Evolutionary conservation across 2,329 filamentous ascomycete species (phyloP), one percentile per base, ranked within the genome.

Genomic region (Teratosphaeria viscida): DNA sequence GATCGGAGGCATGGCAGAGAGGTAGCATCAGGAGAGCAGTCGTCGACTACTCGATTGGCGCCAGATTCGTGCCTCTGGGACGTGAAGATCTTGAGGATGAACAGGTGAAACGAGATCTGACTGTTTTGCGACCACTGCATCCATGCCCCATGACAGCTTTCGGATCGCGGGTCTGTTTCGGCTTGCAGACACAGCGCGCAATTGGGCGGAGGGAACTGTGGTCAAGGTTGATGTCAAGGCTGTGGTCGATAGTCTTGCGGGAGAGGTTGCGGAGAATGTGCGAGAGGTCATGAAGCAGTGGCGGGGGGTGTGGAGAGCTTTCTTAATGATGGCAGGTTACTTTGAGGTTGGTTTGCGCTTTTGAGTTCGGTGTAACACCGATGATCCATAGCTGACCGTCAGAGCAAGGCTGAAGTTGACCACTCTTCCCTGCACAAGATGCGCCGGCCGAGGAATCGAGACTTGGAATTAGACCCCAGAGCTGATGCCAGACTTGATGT

Each of bases 31-130:
- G 57, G 16, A 35, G 32, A 8, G 55, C 43, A 8, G 52, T 61
- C 16, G 57, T 55, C 4, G 60, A 57, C 2, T 61, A 59, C 52
- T 49, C 53, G 26, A 59, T 61, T 27, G 60, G 60, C n/a, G 57
- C 54, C 11, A 57, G 59, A 8, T 57, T 61, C 37, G 60, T 61
- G 47, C 60, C 60, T 7, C 35, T 61, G 54, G 47, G 59, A 23
- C 39, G 52, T 7, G 57, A 49, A n/a, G 54, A 57, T 23, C 12
- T 37, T 4, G 54, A 60, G 8, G 58, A 60, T 23, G 55, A 60
- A n/a, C 57, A 61, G 52, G 43, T 23, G 4, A n/a, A 11, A 23
- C n/a, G 23, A 6, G 43, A 49, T 11, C 47, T 55, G 43, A 57
- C 60, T 26, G 26, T 59, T 2, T 47, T 61, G 34, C 52, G 47